Evolutionary conservation across 2,329 filamentous ascomycete genomes (phyloP), one percentile per base, ranked within the genome.

Genomic region (Coniochaeta ligniaria): DNA sequence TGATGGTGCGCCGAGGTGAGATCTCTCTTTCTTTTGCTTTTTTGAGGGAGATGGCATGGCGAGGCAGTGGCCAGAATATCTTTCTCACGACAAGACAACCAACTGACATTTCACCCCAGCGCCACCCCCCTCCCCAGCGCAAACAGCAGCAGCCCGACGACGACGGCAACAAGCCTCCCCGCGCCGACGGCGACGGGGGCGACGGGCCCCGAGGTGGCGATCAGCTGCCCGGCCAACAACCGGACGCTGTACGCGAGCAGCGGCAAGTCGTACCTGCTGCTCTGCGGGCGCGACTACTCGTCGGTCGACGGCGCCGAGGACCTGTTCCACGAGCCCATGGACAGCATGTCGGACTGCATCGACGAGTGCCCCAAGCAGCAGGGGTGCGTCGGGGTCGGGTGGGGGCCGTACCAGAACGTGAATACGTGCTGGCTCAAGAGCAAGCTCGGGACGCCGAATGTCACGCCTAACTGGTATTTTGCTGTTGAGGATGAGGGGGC

Each of bases 211-310:
- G 35, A 59, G 2, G 8, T 55, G 1, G 60, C 54, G 16, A 66
- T 70, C 57, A n/a, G 50, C 22, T 76, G 73, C 56, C 73, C 74
- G 1, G 12, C 45, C 16, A 66, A 70, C 61, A 76, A 76, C 64
- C 65, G 68, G 35, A 75, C 73, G 6, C 63, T 70, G n/a, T 75
- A 73, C 63, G 60, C 62, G 3, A n/a, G 47, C 66, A 31, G 57
- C 60, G 3, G 45, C 55, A 3, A 43, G 36, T 64, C 62, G 20
- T 75, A 69, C 62, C 45, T 72, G 1, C 61, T 75, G 7, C 62
- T 75, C 9, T 76, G 74, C 62, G 69, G 71, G 20, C 60, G 70
- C 31, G 73, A 76, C 64, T 76, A 75, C 67, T 70, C 70, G 64
- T 65, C 63, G 36, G 55, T 58, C 17, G 61, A 63, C 28, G 73